Evolutionary conservation across 2,329 filamentous ascomycete species (phyloP), one percentile per base, ranked within the genome.

Genomic region (Rhynchosporium graminicola): DNA sequence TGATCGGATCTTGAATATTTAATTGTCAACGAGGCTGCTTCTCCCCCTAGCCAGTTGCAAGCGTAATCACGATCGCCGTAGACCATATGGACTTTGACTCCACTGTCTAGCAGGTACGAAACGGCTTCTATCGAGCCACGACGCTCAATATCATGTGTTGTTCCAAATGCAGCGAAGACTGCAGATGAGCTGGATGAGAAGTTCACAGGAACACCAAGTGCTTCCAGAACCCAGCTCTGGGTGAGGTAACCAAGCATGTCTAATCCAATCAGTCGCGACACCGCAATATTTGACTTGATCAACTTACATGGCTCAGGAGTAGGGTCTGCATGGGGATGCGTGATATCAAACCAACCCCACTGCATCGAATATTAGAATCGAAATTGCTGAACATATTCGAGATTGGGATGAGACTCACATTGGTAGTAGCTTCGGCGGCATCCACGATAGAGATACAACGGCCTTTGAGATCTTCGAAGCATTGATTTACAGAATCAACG

Each of bases 81-180:
- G 50, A 91, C 80, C 64, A 93, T 76, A 8, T 87, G 86, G 7
- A 93, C 82, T 9, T 84, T 86, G 10, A 91, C 82, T 26, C 85
- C 86, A 0, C 77, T 80, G 13, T 82, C 77, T 57, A 89, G 78
- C 15, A 89, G 80, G 20, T 79, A 76, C 51, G 85, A 83, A 2
- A 89, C 77, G 60, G 84, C 79, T 64, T 79, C 73, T 33, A 86
- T 77, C 71, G 86, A 82, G 66, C 84, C 84, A 6, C 82, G 82
- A 70, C 85, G 86, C 55, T 84, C 81, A 65, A 83, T 84, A 72
- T 89, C 87, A 26, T 81, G 81, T 0, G 78, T 81, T 40, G 70
- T 65, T 7, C 71, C 65, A 66, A 84, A 83, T 3, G 76, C 78
- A 1, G 65, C 63, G 38, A 65, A 76, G 6, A 87, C 78, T 2